phyloP scores from a whole-genome alignment of 2,329 filamentous ascomycete genomes.

The Trichoderma citrinoviride region DNA sequence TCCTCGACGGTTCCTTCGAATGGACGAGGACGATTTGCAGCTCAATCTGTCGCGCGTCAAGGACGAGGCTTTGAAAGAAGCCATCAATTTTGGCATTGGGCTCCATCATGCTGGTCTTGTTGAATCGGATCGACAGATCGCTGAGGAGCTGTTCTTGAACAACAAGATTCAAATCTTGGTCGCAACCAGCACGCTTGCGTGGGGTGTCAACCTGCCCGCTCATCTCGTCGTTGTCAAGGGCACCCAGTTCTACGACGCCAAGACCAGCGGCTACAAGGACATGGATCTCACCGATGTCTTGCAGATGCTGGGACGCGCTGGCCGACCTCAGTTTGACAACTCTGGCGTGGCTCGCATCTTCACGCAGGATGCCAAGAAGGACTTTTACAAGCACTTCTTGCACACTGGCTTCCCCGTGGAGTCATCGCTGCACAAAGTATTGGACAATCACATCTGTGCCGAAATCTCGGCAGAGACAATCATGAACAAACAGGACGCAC shows the following conservation, averaged over 20 bases:
- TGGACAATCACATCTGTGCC: slow-evolving; percentile 94
- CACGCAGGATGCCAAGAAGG: slow-evolving; percentile 95
- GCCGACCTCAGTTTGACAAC: slow-evolving; percentile 92
- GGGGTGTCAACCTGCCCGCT: slow-evolving; percentile 96
- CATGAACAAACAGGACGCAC: slow-evolving; percentile 88
- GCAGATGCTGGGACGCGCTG: slow-evolving; percentile 95
- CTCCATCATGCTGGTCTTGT: slow-evolving; percentile 96
- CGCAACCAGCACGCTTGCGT: slow-evolving; percentile 92
- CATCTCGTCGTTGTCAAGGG: slow-evolving; percentile 97
- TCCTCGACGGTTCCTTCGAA: slow-evolving; percentile 84
- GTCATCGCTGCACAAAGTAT: slow-evolving; percentile 89
- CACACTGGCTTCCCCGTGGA: slow-evolving; percentile 98
- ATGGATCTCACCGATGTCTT: slow-evolving; percentile 98
- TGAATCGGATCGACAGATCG: slow-evolving; percentile 85
- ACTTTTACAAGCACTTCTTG: slow-evolving; percentile 98
- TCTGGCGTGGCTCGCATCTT: slow-evolving; percentile 97
- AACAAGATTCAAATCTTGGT: slow-evolving; percentile 98
- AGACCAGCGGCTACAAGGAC: slow-evolving; percentile 95
- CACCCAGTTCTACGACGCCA: slow-evolving; percentile 96
- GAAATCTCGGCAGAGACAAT: slow-evolving; percentile 94
- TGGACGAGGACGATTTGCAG: slow-evolving; percentile 92
- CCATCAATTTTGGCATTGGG: slow-evolving; percentile 95
- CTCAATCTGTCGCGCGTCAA: slow-evolving; percentile 86
- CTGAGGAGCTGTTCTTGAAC: slow-evolving; percentile 92
- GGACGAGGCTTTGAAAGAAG: slow-evolving; percentile 87